A percentile compares a stretch with the other conserved stretches of the same genome.
phyloP scores from a whole-genome alignment of 2,329 filamentous ascomycete genomes.

The Alternaria hordeiaustralica region DNA sequence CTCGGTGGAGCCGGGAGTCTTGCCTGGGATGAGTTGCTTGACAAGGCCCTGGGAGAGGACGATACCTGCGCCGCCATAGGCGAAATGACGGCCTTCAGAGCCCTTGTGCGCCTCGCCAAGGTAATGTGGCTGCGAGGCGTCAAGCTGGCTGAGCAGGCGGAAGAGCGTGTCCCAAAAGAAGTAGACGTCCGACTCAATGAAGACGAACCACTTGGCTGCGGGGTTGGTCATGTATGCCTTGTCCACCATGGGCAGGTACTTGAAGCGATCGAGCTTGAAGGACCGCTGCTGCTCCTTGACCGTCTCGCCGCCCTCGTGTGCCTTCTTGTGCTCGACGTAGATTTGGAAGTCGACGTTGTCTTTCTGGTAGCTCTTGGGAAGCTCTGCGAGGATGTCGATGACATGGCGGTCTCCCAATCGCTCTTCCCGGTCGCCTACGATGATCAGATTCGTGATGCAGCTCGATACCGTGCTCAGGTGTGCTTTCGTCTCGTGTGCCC shows the following conservation, averaged over 20 bases:
- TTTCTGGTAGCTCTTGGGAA: conserved; percentile 53
- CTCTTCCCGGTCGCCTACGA: conserved; percentile 67
- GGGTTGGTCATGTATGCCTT: conserved; percentile 53
- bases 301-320: conserved; percentile 45
- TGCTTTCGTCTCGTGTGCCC: conserved; percentile 51
- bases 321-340: conserved; percentile 55
- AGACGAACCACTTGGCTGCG: conserved; percentile 49
- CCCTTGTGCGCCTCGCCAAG: conserved; percentile 48
- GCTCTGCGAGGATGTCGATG: conserved; percentile 55
- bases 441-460: conserved; percentile 61
- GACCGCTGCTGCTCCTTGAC: conserved; percentile 58
- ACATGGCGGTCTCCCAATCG: conserved; percentile 59
- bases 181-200: conserved; percentile 49
- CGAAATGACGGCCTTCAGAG: conserved; percentile 46
- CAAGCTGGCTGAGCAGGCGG: conserved; percentile 50
- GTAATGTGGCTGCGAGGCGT: conserved; percentile 48
- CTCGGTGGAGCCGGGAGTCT: conserved; percentile 35
- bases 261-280: conserved; percentile 65
- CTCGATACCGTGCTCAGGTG: conserved; percentile 62
- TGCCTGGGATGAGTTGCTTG: conserved; percentile 51
- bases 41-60: conserved; percentile 60
- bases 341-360: conserved; percentile 60
- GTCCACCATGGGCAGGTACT: conserved; percentile 64
- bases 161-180: conserved; percentile 52
- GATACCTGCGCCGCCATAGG: conserved; percentile 55